Conservation (phyloP, 805 yeast genomes). For the Yarrowia alimentaria region DNA sequence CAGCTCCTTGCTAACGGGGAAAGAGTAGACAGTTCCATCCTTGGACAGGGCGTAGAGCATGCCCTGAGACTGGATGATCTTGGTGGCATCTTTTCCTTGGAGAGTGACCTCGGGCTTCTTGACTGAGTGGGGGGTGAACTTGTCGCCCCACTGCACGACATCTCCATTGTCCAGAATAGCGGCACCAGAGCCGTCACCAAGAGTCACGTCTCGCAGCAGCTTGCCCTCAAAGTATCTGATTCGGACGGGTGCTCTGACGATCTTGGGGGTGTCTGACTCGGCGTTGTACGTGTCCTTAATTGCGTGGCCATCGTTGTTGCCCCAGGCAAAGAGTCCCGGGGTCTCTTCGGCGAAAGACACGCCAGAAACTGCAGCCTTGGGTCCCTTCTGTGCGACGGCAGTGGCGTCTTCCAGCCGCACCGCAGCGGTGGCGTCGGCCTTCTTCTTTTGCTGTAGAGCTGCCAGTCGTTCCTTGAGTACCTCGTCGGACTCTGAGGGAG, state of each 20-base stretch:
- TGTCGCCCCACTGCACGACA: conserved; percentile 68
- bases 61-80: conserved; percentile 53
- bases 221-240: conserved; percentile 62
- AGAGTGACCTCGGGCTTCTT: conserved; percentile 43
- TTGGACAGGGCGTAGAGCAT: conserved; percentile 45
- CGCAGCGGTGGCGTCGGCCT: conserved; percentile 6
- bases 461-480: background rate
- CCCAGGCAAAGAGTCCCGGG: conserved; percentile 67
- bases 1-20: conserved; percentile 8
- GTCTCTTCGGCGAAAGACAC: conserved; percentile 37
- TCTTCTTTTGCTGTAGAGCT: conserved; percentile 2
- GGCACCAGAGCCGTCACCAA: conserved; percentile 47
- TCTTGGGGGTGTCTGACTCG: conserved; percentile 34
- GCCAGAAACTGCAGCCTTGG: background rate
- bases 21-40: conserved; percentile 40
- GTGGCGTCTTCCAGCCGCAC: conserved; percentile 1
- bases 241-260: conserved; percentile 56
- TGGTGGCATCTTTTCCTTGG: conserved; percentile 47
- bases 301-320: conserved; percentile 48
- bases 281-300: conserved; percentile 36
- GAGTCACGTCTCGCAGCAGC: conserved; percentile 54
- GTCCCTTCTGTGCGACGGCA: background rate
- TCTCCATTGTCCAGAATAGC: conserved; percentile 71
- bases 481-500: conserved; percentile 11
- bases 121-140: conserved; percentile 38